Base-by-base conservation (phyloP, 1,284 basidiomycete genomes). In the Ganoderma meredithae region DNA sequence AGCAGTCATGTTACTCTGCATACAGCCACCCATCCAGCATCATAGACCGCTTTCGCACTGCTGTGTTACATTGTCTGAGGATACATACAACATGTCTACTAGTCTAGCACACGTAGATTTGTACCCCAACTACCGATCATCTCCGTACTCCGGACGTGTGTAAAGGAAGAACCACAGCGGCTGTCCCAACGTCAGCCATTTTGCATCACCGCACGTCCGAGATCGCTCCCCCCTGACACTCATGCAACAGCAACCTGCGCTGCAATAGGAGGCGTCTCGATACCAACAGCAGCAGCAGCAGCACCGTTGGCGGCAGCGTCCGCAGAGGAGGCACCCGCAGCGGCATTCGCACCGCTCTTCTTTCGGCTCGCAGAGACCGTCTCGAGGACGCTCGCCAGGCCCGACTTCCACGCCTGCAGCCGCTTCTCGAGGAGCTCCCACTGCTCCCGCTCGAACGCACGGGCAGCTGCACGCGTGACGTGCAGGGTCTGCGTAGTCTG, bases 371-470 rank as follows among this genome's bases (percentile, higher is more conserved):
- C 82, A 36, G 85, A 84, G 62, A 95, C 86, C 47, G 92, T 88
- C 41, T 92, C 91, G 66, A 93, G 81, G 49, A 95, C 88, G 66
- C 86, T 82, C 13, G 84, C 83, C 53, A 95, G 82, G 27, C 91
- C 89, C 0, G 86, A 78, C 79, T 96, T 95, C 95, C 96, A 98
- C 59, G 90, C 87, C 22, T 88, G 76, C 39, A 98, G 80, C 43
- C 95, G 86, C 78, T 89, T 89, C 80, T 95, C 93, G 55, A 98
- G 86, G 27, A 87, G 83, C 77, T 91, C 86, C 96, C 96, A 98
- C 79, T 97, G 93, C 66, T 86, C 85, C 43, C 83, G 82, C 73
- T 92, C 93, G 77, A 97, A 97, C 39, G 87, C 84, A 66, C 94
- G 90, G 1, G 94, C 88, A 1, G 91, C 91, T 1, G 95, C 92